Percentiles rank a stretch among this genome's conserved stretches.
Conservation (phyloP, 352 stramenopile species). For the Globisporangium mamillatum region DNA sequence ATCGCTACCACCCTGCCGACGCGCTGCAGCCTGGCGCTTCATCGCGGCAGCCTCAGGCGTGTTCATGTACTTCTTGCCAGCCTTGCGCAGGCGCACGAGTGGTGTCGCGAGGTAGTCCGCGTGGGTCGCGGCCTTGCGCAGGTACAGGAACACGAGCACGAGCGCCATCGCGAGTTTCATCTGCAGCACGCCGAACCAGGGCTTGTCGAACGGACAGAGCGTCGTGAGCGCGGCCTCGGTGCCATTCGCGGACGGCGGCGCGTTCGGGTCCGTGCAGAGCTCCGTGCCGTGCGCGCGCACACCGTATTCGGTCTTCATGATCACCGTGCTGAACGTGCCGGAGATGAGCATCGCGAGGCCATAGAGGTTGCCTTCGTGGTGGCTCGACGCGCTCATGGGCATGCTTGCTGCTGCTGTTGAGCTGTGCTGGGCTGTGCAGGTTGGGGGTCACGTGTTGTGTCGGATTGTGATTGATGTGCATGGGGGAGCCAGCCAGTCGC, state of each 20-base stretch:
- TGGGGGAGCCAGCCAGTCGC: neutral
- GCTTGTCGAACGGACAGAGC: conserved; percentile 81
- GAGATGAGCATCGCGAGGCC: conserved; percentile 69
- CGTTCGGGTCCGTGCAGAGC: conserved; percentile 45
- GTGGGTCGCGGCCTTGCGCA: conserved; percentile 53
- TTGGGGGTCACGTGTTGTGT: neutral
- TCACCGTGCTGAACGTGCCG: conserved; percentile 81
- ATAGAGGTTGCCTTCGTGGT: conserved; percentile 40
- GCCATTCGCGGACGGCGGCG: conserved; percentile 8
- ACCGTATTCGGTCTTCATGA: conserved; percentile 85
- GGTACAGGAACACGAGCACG: conserved; percentile 74
- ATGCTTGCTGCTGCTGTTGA: neutral
- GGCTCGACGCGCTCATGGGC: conserved; percentile 20
- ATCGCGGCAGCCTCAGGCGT: conserved; percentile 40
- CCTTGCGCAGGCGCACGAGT: conserved; percentile 61
- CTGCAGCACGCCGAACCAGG: conserved; percentile 82
- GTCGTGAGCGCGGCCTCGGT: conserved; percentile 32
- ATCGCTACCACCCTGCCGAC: neutral
- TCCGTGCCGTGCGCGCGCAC: conserved; percentile 50
- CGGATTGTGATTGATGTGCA: conserved; percentile 4
- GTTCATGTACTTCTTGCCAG: conserved; percentile 55
- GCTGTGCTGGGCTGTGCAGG: too few relatives aligned
- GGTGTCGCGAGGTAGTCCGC: conserved; percentile 68
- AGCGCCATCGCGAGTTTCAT: conserved; percentile 85
- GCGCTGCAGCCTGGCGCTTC: conserved; percentile 33